Evolutionary conservation across 352 stramenopile genomes (phyloP), one percentile per base, ranked within the genome.

Genomic region (Pythium brassicae): DNA sequence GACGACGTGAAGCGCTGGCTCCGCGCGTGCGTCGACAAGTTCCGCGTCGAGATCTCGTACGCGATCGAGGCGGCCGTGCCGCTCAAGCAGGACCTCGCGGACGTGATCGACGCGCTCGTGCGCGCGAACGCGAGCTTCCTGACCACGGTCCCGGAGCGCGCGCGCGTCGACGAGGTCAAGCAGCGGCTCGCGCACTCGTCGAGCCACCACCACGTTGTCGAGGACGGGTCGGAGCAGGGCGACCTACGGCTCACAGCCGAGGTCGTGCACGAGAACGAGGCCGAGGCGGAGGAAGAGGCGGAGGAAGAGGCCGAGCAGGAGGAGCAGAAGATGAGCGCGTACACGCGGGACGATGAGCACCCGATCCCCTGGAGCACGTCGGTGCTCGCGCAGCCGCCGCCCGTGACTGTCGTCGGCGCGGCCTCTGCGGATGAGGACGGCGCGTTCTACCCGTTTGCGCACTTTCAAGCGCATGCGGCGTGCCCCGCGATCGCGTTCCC

Each of bases 261-360:
- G 57, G 86, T 96, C 32, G 86, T 95, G 25, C 82, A 98, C 62
- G 94, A 96, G 48, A 93, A 96, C 34, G 86, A 96, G 56, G 76
- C 85, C 26, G 84, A 95, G 62, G 83, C 82, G 2, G 86, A 95
- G 63, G 87, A 93, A 75, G 83, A 94, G 59, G 85, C 85, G 0
- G 86, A 92, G 59, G 85, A 96, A 59, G 84, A 94, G 72, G 83
- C 82, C n/a, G 83, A 96, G 62, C 84, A 94, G 48, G 85, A 94
- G 53, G 86, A 96, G 52, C 86, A 96, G 55, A 94, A 96, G 59
- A 96, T 96, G 88, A 96, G 83, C 50, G 83, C 83, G 34, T 97
- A 94, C 60, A 92, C 85, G 15, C 84, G 87, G 48, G 86, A 96
- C 57, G 87, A 96, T 34, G 87, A 96, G 58, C 77, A 92, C 46